These are phyloP conservation scores for Cavenderia fasciculata DNA, from an alignment of 78 protist genomes.

Conservation along the genomic window DNA sequence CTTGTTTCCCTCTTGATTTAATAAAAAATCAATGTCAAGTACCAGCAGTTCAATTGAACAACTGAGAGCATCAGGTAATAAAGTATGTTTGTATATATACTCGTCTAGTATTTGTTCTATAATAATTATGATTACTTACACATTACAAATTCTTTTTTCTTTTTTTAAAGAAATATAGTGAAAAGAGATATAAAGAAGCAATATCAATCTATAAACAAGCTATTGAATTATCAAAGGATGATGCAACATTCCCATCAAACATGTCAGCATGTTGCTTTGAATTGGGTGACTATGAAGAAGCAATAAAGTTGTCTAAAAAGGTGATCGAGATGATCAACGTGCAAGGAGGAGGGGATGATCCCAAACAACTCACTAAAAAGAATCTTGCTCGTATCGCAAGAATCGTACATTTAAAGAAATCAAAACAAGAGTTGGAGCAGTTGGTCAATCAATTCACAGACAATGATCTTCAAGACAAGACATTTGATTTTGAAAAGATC, in stretches of 20 bases:
- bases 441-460: neutral
- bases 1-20: too few relatives aligned
- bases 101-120: too few relatives aligned
- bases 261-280: neutral
- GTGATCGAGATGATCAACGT: neutral
- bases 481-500: neutral
- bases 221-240: too few relatives aligned
- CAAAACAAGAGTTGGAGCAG: neutral
- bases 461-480: neutral
- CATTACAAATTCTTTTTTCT: too few relatives aligned
- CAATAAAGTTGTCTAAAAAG: neutral
- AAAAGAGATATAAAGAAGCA: too few relatives aligned
- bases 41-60: too few relatives aligned
- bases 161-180: too few relatives aligned
- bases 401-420: neutral
- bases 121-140: too few relatives aligned
- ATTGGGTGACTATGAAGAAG: neutral
- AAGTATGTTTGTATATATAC: too few relatives aligned
- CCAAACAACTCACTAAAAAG: neutral
- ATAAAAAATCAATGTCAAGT: too few relatives aligned
- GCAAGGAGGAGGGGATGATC: neutral
- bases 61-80: too few relatives aligned
- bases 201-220: too few relatives aligned
- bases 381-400: neutral
- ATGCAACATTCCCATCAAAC: neutral